Evolutionary conservation across 768 basidiomycete species (phyloP).

Genomic region (Amanita thiersii): DNA sequence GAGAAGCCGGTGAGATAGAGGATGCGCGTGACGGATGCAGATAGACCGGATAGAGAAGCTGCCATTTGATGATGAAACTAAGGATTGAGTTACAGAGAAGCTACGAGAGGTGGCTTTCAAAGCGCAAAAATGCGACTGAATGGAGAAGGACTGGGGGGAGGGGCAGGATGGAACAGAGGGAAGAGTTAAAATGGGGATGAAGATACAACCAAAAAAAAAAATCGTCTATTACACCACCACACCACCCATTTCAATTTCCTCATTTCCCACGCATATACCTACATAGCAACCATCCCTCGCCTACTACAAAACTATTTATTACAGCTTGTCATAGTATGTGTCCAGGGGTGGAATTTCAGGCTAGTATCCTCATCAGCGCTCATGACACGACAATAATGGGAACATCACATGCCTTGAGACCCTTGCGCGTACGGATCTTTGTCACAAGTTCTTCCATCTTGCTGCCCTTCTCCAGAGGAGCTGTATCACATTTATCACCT

Average conservation of each 20-base stretch:
- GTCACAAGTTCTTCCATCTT: constrained; percentile 84
- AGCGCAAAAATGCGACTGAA: constrained; percentile 16
- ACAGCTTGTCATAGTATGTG: constrained; percentile 92
- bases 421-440: constrained; percentile 84
- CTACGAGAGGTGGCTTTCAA: constrained; percentile 15
- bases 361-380: constrained; percentile 25
- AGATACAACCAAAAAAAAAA: neutral
- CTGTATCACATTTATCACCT: constrained; percentile 22
- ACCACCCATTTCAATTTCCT: neutral
- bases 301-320: constrained; percentile 17
- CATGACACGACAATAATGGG: neutral
- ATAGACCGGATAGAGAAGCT: constrained; percentile 70
- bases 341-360: constrained; percentile 85
- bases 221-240: neutral
- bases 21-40: constrained; percentile 94
- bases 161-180: neutral
- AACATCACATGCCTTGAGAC: constrained; percentile 65
- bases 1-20: constrained; percentile 89
- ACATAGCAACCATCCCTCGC: constrained; percentile 9
- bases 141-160: neutral
- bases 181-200: constrained; percentile 8
- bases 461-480: constrained; percentile 82
- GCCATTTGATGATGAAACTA: too few species aligned
- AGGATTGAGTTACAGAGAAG: constrained; percentile 18
- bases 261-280: constrained; percentile 9